phyloP scores from a whole-genome alignment of 2,329 filamentous ascomycete genomes.

The Claviceps maximensis region DNA sequence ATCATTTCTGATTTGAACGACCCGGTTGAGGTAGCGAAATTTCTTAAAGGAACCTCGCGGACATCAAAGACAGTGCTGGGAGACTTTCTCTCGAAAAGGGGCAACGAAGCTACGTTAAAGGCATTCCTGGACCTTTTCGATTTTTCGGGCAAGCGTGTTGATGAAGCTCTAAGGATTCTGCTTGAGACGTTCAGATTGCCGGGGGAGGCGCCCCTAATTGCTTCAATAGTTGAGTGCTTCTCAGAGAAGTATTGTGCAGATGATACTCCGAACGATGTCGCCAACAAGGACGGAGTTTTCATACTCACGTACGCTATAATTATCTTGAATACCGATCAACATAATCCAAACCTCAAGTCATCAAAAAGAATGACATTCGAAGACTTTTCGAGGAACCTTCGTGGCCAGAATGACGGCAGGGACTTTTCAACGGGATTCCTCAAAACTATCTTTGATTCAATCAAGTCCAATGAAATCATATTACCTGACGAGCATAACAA shows the following conservation, averaged over 20 bases:
- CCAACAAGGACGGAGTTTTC: slow-evolving; percentile 76
- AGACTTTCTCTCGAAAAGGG: slow-evolving; percentile 84
- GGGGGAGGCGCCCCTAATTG: slow-evolving; percentile 84
- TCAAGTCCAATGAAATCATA: slow-evolving; percentile 89
- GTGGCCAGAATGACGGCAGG: slow-evolving; percentile 73
- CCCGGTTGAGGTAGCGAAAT: slow-evolving; percentile 67
- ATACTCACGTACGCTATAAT: slow-evolving; percentile 93
- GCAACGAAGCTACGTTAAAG: slow-evolving; percentile 71
- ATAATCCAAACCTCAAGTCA: slow-evolving; percentile 77
- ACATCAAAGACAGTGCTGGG: slow-evolving; percentile 85
- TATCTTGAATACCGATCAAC: slow-evolving; percentile 93
- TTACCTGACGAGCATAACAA: slow-evolving; percentile 95
- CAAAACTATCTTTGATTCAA: slow-evolving; percentile 77
- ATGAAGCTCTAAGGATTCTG: slow-evolving; percentile 79
- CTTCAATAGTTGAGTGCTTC: slow-evolving; percentile 80
- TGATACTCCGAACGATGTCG: slow-evolving; percentile 58
- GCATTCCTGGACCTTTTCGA: slow-evolving; percentile 82
- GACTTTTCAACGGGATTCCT: slow-evolving; percentile 79
- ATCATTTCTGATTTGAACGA: slow-evolving; percentile 68
- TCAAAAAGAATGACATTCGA: slow-evolving; percentile 71
- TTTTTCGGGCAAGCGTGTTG: slow-evolving; percentile 72
- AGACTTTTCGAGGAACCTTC: slow-evolving; percentile 79
- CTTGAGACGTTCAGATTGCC: slow-evolving; percentile 87
- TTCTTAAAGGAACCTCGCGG: slow-evolving; percentile 74
- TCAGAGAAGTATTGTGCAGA: slow-evolving; percentile 69